phyloP scores from a whole-genome alignment of 192 early-diverging fungal genomes.

The Rhizophagus clarus region DNA sequence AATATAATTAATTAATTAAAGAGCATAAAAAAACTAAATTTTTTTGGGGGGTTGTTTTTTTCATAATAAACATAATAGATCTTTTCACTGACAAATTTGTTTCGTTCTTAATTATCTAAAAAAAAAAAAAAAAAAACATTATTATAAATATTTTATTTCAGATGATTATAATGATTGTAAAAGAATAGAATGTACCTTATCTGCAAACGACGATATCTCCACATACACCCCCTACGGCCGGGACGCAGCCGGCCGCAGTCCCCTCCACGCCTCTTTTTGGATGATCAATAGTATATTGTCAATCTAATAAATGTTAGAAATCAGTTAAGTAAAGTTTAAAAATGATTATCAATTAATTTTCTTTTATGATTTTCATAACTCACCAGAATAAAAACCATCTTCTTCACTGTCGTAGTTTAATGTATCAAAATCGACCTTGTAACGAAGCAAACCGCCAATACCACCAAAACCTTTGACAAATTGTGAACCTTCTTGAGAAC shows the following conservation, averaged over 20 bases:
- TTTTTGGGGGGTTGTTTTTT: neutral
- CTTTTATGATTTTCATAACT: neutral
- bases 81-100: neutral
- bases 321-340: neutral
- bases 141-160: neutral
- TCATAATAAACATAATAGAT: neutral
- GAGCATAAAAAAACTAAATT: neutral
- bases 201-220: neutral
- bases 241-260: neutral
- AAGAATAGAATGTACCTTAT: neutral
- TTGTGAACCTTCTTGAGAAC: constrained; percentile 94
- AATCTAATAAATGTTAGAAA: neutral
- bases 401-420: constrained; percentile 65
- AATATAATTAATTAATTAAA: too few relatives aligned
- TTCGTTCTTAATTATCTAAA: neutral
- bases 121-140: neutral
- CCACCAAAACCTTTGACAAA: constrained; percentile 99
- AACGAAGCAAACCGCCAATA: constrained; percentile 94
- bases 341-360: too few relatives aligned
- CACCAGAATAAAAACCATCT: constrained; percentile 64
- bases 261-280: constrained; percentile 8
- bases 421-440: constrained; percentile 86
- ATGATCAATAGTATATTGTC: constrained; percentile 19
- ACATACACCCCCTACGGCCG: neutral
- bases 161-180: neutral